Base-by-base conservation (phyloP, 1,284 basidiomycete genomes). In the Heterobasidion annosum region DNA sequence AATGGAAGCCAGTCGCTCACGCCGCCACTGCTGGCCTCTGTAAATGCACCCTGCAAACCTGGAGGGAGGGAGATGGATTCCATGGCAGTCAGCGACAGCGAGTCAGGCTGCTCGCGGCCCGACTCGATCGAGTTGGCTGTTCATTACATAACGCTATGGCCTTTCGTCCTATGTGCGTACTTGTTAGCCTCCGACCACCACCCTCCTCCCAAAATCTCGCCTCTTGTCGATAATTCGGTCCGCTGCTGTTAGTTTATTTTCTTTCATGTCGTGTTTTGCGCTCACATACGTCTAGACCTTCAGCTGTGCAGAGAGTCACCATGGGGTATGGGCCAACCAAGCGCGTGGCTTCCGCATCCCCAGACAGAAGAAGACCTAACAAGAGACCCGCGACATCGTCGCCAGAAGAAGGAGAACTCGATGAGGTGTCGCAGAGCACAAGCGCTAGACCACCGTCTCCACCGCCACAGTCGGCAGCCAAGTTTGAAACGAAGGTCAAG, bases 401-500 rank as follows among this genome's bases (percentile, higher is more conserved):
- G 0, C 87, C 85, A 51, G 87, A 90, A 66, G 88, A 90, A 64
- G 87, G 87, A 51, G 88, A 90, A 63, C 69, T 90, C 52, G 85
- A 88, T 62, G 77, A 79, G 37, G 63, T 62, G 2, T 64, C 64
- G 6, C 58, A 67, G 16, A 43, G 9, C 13, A 63, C 62, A 18
- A 56, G 51, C 47, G 52, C 19, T 56, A 61, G 35, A 25, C 18
- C 33, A 19, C 56, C 55, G 19, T 59, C 62, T 15, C 60, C 65
- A 34, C 58, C 63, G 7, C 60, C 67, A 12, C 58, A 61, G 13
- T 59, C 42, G 40, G 55, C 18, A 56, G 54, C 57, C 61, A 71
- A 59, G 62, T 66, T 63, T 51, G 72, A 74, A 61, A 50, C 70
- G 18, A 47, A 47, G 18, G 45, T 47, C 15, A 77, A 81, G 7